phyloP scores from a whole-genome alignment of 2,329 filamentous ascomycete genomes.

The Colletotrichum melonis region DNA sequence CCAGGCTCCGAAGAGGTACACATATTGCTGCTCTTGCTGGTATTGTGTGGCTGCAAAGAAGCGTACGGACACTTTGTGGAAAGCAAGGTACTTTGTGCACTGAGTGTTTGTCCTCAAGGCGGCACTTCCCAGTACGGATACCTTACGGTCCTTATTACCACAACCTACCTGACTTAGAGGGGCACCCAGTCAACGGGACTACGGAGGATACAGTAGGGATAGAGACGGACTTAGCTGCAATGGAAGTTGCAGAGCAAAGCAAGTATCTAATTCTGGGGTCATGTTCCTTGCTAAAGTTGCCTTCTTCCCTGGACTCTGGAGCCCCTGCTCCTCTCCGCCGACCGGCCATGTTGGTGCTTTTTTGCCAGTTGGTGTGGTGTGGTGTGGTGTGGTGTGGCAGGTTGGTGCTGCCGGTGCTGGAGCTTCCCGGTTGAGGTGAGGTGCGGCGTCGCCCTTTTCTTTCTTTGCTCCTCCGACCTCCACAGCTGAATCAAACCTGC shows the following conservation, averaged over 20 bases:
- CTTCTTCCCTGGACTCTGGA: too few relatives aligned
- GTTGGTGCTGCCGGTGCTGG: neutral
- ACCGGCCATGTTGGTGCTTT: neutral
- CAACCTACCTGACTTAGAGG: neutral
- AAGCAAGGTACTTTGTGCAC: neutral
- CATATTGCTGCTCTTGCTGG: neutral
- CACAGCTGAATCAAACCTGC: neutral
- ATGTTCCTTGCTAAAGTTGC: neutral
- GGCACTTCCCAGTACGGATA: too few relatives aligned
- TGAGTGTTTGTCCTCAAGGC: too few relatives aligned
- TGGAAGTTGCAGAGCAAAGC: neutral
- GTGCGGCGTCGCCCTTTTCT: neutral
- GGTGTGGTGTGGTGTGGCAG: neutral
- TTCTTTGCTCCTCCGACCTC: neutral
- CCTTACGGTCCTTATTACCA: too few relatives aligned
- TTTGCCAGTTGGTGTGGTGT: neutral
- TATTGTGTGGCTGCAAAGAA: neutral
- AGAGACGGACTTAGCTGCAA: neutral
- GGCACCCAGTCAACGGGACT: too few relatives aligned
- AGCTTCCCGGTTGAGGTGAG: neutral
- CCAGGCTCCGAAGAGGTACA: neutral
- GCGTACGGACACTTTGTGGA: neutral
- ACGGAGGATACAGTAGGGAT: neutral
- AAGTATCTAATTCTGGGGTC: neutral
- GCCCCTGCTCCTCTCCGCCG: neutral